Evolutionary conservation across 2,329 filamentous ascomycete species (phyloP).

Genomic region (Trichoderma asperellum): DNA sequence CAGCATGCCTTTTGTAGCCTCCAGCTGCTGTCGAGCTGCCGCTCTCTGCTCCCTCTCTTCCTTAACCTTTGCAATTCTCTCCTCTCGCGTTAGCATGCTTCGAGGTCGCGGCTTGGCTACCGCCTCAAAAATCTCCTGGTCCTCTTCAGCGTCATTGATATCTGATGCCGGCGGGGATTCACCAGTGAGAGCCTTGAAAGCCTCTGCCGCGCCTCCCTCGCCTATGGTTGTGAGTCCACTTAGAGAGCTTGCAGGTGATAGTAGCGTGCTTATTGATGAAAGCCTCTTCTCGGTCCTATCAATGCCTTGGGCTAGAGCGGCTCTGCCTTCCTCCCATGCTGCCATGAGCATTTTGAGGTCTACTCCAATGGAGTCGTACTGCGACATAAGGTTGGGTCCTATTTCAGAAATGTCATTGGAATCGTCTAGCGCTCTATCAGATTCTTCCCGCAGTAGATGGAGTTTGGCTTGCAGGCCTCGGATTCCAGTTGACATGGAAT

Average conservation of each 20-base stretch:
- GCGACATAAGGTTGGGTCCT: slow-evolving; percentile 76
- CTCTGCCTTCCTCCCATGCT: slow-evolving; percentile 86
- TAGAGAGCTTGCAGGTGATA: slow-evolving; percentile 65
- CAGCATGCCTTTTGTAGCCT: slow-evolving; percentile 87
- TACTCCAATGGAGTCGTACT: slow-evolving; percentile 92
- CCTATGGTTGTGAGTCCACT: slow-evolving; percentile 69
- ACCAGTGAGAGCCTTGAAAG: slow-evolving; percentile 78
- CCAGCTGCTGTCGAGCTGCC: slow-evolving; percentile 70
- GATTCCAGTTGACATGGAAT: slow-evolving; percentile 86
- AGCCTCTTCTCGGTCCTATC: slow-evolving; percentile 76
- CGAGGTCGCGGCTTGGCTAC: slow-evolving; percentile 74
- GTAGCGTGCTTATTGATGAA: slow-evolving; percentile 62
- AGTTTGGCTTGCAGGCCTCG: slow-evolving; percentile 92
- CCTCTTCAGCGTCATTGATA: slow-evolving; percentile 63
- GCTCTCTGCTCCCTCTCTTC: slow-evolving; percentile 81
- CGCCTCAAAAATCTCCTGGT: slow-evolving; percentile 87
- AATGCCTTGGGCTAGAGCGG: slow-evolving; percentile 79
- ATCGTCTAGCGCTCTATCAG: slow-evolving; percentile 75
- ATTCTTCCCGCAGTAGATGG: slow-evolving; percentile 88
- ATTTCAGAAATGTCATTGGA: slow-evolving; percentile 74
- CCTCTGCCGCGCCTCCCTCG: slow-evolving; percentile 57
- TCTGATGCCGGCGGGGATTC: slow-evolving; percentile 61
- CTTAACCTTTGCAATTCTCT: slow-evolving; percentile 84
- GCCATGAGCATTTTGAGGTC: slow-evolving; percentile 80
- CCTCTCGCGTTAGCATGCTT: slow-evolving; percentile 76